Evolutionary conservation across 2,329 filamentous ascomycete genomes (phyloP), one percentile per base, ranked within the genome.

Genomic region (Periglandula ipomoeae): DNA sequence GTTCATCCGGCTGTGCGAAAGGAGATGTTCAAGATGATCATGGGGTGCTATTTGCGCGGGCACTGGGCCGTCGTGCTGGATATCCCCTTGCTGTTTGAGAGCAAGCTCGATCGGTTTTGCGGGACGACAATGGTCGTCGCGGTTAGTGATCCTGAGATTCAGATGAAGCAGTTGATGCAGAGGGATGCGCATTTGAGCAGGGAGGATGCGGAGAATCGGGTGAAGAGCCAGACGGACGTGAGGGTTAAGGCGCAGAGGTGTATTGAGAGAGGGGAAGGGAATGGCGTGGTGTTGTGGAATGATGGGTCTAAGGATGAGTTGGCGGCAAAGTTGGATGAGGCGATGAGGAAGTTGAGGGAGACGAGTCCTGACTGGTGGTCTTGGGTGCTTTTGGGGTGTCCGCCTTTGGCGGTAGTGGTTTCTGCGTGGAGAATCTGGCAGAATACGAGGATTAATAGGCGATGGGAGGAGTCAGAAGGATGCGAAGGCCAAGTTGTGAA

Each of bases 41-140:
- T 89, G n/a, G 71, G 73, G 52, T 80, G 79, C 57, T 96, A 95
- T 61, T 48, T 93, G 13, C 68, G 68, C 1, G 91, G 93, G 0
- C 65, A 82, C 61, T 93, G 91, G 89, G 90, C 89, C 0, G 89
- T 95, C 4, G 85, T 98, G 32, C 74, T 97, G 15, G 93, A 98
- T 62, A 84, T 98, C 8, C 93, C 93, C 46, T 71, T 98, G 47
- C 75, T 98, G 38, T 96, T 96, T 59, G 93, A 98, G 73, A 85
- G 82, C 57, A 81, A 82, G 2, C 82, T 95, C 67, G 93, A 98
- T 65, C 72, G 81, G 37, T 79, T 95, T 56, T 96, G 90, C 61
- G 89, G 89, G 4, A 83, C 82, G 0, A 85, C 95, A 15, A 69
- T 95, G 52, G 89, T 98, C 0, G 91, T 97, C 2, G 89, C 85